phyloP scores from a whole-genome alignment of 2,329 filamentous ascomycete species.

The Monosporascus sp. region DNA sequence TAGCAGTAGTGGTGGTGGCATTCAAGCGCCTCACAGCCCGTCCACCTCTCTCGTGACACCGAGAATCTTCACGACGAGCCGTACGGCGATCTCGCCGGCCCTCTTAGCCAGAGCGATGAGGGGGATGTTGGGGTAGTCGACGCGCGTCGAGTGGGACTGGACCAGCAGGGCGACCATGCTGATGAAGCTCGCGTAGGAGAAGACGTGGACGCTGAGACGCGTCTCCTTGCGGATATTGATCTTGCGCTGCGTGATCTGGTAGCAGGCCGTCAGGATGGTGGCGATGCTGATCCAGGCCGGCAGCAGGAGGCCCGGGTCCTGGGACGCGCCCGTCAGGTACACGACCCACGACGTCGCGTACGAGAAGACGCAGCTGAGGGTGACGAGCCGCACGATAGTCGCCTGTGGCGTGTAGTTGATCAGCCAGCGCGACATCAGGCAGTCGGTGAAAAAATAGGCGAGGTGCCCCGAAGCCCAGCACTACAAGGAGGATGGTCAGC shows the following conservation, averaged over 20 bases:
- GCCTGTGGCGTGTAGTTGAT: conserved; percentile 78
- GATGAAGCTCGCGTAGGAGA: conserved; percentile 70
- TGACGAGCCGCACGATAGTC: conserved; percentile 72
- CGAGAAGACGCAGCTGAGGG: conserved; percentile 68
- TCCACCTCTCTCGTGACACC: conserved; percentile 19
- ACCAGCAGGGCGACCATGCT: conserved; percentile 66
- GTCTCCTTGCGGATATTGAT: conserved; percentile 78
- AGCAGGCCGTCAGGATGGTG: conserved; percentile 66
- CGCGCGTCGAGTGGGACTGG: conserved; percentile 58
- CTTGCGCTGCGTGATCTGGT: conserved; percentile 72
- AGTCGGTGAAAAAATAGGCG: conserved; percentile 79
- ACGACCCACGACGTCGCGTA: conserved; percentile 70
- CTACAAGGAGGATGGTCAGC: conserved; percentile 33
- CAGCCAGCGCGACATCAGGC: conserved; percentile 81
- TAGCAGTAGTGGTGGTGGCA: no score
- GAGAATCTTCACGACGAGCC: conserved; percentile 19
- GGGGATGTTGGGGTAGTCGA: conserved; percentile 48
- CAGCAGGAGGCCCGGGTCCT: conserved; percentile 64
- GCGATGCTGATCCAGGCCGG: conserved; percentile 76
- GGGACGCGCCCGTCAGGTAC: conserved; percentile 62
- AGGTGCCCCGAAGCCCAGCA: conserved; percentile 73
- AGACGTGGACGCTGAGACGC: conserved; percentile 69
- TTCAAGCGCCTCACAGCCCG: conserved; percentile 4
- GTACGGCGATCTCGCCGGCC: conserved; percentile 13
- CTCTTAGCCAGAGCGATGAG: conserved; percentile 17